phyloP scores from a whole-genome alignment of 768 basidiomycete species.

The Dioszegia aurantiaca region DNA sequence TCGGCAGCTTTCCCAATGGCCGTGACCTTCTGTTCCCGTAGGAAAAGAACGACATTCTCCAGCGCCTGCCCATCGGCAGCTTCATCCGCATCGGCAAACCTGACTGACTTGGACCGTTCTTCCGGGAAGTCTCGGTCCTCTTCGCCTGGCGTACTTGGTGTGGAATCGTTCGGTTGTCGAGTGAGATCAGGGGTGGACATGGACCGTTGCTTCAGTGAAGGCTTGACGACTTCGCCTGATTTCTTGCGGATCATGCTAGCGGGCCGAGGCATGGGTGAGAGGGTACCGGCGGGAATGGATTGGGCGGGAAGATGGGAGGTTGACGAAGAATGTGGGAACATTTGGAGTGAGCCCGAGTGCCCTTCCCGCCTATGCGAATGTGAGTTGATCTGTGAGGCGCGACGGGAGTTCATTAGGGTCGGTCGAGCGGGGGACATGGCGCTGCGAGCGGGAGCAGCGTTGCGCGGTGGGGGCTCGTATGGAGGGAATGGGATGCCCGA shows the following conservation, averaged over 20 bases:
- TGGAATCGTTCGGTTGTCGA: slow-evolving; percentile 58
- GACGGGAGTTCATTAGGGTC: slow-evolving; percentile 15
- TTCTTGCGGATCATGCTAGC: slow-evolving; percentile 74
- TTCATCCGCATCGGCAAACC: slow-evolving; percentile 59
- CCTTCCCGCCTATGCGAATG: slow-evolving; percentile 23
- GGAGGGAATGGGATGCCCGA: slow-evolving; percentile 25
- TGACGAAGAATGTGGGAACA: slow-evolving; percentile 34
- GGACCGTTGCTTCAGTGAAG: slow-evolving; percentile 76
- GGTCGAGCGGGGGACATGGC: slow-evolving; percentile 24
- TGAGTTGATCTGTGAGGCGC: slow-evolving; percentile 19
- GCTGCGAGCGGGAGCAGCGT: slow-evolving; percentile 8
- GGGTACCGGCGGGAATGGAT: neutral
- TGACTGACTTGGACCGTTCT: slow-evolving; percentile 70
- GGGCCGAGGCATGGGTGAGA: slow-evolving; percentile 22
- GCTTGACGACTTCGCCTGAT: slow-evolving; percentile 87
- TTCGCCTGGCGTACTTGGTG: slow-evolving; percentile 67
- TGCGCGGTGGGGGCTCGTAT: slow-evolving; percentile 16
- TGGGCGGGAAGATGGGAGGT: slow-evolving; percentile 25
- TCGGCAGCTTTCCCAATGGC: slow-evolving; percentile 70
- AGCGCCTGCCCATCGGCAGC: slow-evolving; percentile 65
- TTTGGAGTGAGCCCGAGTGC: slow-evolving; percentile 44
- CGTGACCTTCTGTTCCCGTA: slow-evolving; percentile 88
- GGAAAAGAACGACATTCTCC: slow-evolving; percentile 89
- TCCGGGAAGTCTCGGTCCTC: slow-evolving; percentile 32
- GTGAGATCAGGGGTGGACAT: slow-evolving; percentile 57